Evolutionary conservation across 345 rosid species (phyloP).

Genomic region (Rhodamnia rubescens): DNA sequence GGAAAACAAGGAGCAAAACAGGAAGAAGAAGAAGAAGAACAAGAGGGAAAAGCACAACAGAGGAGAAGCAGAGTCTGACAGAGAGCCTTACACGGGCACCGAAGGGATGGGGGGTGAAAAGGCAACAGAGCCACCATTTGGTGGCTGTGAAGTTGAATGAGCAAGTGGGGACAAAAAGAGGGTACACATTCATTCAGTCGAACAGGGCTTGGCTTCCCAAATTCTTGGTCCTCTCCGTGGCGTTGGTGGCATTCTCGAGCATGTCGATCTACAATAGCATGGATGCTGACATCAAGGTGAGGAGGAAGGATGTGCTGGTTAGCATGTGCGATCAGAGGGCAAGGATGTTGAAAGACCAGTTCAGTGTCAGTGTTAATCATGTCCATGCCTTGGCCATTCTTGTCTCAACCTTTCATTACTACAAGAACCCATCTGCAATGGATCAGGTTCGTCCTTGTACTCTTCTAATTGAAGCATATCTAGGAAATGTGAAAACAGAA

Average conservation of each 20-base stretch:
- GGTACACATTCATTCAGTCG: slow-evolving; percentile 57
- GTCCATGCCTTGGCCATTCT: slow-evolving; percentile 97
- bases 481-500: background rate
- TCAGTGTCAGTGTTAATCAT: slow-evolving; percentile 95
- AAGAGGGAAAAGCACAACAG: background rate
- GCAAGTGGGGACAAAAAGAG: slow-evolving; percentile 53
- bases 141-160: slow-evolving; percentile 56
- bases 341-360: slow-evolving; percentile 95
- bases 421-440: slow-evolving; percentile 87
- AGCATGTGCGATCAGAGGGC: slow-evolving; percentile 98
- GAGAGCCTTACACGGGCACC: background rate
- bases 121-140: slow-evolving; percentile 42
- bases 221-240: slow-evolving; percentile 42
- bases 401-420: slow-evolving; percentile 92
- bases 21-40: background rate
- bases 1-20: slow-evolving; percentile 7
- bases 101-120: slow-evolving; percentile 45
- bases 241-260: slow-evolving; percentile 34
- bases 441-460: slow-evolving; percentile 63
- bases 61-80: background rate
- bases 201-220: slow-evolving; percentile 64
- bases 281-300: slow-evolving; percentile 51
- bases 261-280: slow-evolving; percentile 34
- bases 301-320: slow-evolving; percentile 64
- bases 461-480: background rate